Conservation (phyloP, 192 early-diverging fungal species). For the Podila epicladia region DNA sequence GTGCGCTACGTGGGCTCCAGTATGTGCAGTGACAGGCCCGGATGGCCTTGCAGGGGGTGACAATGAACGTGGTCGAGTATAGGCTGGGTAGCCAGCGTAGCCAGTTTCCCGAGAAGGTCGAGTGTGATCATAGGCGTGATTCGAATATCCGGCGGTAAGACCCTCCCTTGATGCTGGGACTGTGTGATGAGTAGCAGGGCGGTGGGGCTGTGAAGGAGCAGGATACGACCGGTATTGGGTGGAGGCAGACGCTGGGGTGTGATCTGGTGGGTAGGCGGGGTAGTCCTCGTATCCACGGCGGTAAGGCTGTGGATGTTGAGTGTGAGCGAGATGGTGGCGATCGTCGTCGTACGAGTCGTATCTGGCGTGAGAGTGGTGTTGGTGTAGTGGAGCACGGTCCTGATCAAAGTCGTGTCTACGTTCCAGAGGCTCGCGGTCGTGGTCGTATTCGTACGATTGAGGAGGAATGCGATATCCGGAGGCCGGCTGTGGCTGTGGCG, state of each 20-base stretch:
- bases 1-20: background rate
- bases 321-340: background rate
- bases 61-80: background rate
- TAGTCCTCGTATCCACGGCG: background rate
- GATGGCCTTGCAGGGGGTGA: background rate
- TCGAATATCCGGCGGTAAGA: background rate
- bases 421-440: slow-evolving; percentile 1
- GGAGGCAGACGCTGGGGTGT: slow-evolving; percentile 3
- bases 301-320: background rate
- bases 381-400: slow-evolving; percentile 2
- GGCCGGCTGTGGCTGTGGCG: background rate
- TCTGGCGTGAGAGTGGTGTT: slow-evolving; percentile 15
- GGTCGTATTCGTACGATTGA: background rate
- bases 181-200: background rate
- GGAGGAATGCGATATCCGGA: slow-evolving; percentile 3
- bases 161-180: background rate
- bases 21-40: background rate
- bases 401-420: slow-evolving; percentile 3
- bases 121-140: background rate
- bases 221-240: background rate
- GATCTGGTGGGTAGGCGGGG: background rate
- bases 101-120: background rate
- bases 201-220: background rate
- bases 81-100: background rate
- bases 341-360: slow-evolving; percentile 1